Percentiles rank a stretch among this genome's conserved stretches.
Conservation (phyloP, 192 early-diverging fungal species). For the Backusella morwellensis region DNA sequence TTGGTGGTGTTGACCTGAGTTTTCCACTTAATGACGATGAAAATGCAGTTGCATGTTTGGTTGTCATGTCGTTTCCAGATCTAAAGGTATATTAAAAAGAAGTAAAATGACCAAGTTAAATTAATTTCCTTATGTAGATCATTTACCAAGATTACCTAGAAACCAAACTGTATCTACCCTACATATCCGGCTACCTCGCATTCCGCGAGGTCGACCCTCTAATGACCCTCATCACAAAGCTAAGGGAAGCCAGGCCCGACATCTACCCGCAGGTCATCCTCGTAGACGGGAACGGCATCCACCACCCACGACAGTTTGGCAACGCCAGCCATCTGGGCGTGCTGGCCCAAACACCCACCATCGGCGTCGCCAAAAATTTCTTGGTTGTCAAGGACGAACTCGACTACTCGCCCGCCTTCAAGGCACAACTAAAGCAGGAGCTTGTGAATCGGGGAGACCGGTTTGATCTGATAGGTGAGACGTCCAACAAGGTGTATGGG, state of each 20-base stretch:
- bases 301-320: slow-evolving; percentile 89
- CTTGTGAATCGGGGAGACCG: slow-evolving; percentile 40
- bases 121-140: slow-evolving; percentile 28
- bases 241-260: slow-evolving; percentile 49
- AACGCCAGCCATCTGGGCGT: slow-evolving; percentile 85
- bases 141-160: slow-evolving; percentile 61
- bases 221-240: slow-evolving; percentile 46
- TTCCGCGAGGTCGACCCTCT: slow-evolving; percentile 82
- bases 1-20: slow-evolving; percentile 80
- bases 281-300: slow-evolving; percentile 82
- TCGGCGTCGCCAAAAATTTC: slow-evolving; percentile 92
- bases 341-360: slow-evolving; percentile 65
- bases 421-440: slow-evolving; percentile 37
- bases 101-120: not conserved
- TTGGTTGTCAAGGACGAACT: slow-evolving; percentile 61
- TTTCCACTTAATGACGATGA: slow-evolving; percentile 53
- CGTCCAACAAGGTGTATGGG: slow-evolving; percentile 46
- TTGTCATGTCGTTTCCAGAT: slow-evolving; percentile 67
- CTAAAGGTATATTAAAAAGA: slow-evolving; percentile 41
- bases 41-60: slow-evolving; percentile 71
- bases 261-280: slow-evolving; percentile 76
- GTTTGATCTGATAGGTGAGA: slow-evolving; percentile 39
- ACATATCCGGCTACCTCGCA: slow-evolving; percentile 89
- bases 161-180: slow-evolving; percentile 70
- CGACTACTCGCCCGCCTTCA: slow-evolving; percentile 36